Evolutionary conservation across 257 asterid genomes (phyloP), one percentile per base, ranked within the genome.

Genomic region (Ajuga chamaepitys): DNA sequence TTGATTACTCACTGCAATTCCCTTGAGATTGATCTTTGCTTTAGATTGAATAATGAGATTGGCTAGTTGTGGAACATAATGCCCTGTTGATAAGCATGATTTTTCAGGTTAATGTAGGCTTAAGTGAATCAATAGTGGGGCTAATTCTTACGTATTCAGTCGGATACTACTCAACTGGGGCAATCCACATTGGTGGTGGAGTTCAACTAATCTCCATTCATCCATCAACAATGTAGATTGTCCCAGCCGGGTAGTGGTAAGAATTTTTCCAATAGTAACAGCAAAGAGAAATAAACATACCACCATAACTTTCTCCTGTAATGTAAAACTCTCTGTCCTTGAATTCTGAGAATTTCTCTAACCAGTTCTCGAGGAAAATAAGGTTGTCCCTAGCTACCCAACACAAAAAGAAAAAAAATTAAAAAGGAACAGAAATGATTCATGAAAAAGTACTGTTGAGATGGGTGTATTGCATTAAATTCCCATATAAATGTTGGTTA

Each of bases 261-360:
- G 4, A 28, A 2, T 2, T 28, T 28, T 28, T 28, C 34, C 34
- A 28, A 2, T 28, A 28, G 34, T 28, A 28, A 11, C 38, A 12
- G 7, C 8, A 28, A 32, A 54, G 21, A 51, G 28, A 50, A 46
- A 26, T 21, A 61, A 67, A 64, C 68, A 44, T 75, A 83, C 89
- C 86, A 44, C 72, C 86, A 67, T 83, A 83, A 44, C 89, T 83
- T 67, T 80, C 88, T 47, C 84, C 88, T 3, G 82, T 21, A 62
- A 83, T 77, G 80, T 63, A 80, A 47, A 83, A 76, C 35, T 74
- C 80, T 22, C 67, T 65, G 74, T 26, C 63, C 71, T 76, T 80
- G 74, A 72, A 81, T 53, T 75, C 73, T 5, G 80, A 83, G 76
- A 70, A 76, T 48, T 67, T 78, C 35, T 78, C 55, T 12, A 83